Evolutionary conservation across 257 asterid species (phyloP).

Genomic region (Fraxinus americana): DNA sequence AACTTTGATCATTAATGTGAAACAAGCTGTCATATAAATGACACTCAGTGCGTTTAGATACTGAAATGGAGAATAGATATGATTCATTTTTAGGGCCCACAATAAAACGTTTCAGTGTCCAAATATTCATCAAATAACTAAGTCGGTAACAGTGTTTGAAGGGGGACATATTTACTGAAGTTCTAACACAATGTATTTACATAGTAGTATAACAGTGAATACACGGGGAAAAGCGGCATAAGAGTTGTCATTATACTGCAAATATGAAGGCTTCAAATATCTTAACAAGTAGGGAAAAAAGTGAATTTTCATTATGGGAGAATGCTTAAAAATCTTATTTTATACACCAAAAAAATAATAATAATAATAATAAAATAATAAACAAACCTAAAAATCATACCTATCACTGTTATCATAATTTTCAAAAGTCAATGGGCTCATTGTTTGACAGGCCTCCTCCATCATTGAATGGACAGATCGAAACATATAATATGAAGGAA

Average conservation of each 20-base stretch:
- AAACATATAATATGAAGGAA: not conserved
- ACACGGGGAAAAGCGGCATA: not conserved
- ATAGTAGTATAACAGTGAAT: not conserved
- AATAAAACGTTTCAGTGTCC: not conserved
- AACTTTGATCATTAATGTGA: constrained; percentile 19
- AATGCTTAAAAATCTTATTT: too few species aligned
- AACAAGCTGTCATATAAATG: constrained; percentile 7
- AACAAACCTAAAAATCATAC: too few species aligned
- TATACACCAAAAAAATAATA: too few species aligned
- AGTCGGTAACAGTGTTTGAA: not conserved
- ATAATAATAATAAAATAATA: too few species aligned
- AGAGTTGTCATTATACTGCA: not conserved
- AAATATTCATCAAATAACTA: not conserved
- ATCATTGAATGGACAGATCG: not conserved
- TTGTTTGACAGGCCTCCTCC: not conserved
- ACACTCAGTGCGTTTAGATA: not conserved
- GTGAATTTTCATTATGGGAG: too few species aligned
- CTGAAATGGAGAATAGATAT: not conserved
- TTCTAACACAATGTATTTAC: not conserved
- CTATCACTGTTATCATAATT: not conserved
- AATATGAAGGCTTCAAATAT: not conserved
- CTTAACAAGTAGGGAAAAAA: too few species aligned
- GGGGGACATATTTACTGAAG: not conserved
- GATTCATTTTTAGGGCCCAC: not conserved
- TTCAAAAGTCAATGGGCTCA: not conserved